These are phyloP conservation scores for Cystofilobasidium ferigula DNA, from an alignment of 768 basidiomycete species.

Conservation along the genomic window DNA sequence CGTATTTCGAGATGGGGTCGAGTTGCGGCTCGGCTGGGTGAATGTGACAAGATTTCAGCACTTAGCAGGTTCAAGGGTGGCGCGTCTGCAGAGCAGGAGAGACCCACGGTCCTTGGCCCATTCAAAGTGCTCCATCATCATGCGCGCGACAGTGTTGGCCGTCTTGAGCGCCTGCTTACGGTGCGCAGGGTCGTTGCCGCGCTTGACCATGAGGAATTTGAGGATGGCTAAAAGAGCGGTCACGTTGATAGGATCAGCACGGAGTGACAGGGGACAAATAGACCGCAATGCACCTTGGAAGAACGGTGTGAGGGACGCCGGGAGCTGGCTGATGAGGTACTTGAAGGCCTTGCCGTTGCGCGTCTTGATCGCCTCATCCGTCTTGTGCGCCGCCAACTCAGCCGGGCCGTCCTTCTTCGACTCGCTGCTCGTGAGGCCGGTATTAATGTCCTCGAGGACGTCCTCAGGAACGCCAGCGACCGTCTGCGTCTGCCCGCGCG, in stretches of 20 bases:
- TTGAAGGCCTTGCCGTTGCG: slow-evolving; percentile 64
- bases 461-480: slow-evolving; percentile 23
- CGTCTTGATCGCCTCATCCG: slow-evolving; percentile 6
- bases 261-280: not conserved
- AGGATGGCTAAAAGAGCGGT: slow-evolving; percentile 52
- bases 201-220: slow-evolving; percentile 64
- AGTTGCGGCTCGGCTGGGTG: not conserved
- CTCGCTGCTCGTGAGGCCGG: not conserved
- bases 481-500: slow-evolving; percentile 18
- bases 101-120: slow-evolving; percentile 48
- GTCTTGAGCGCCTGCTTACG: slow-evolving; percentile 65
- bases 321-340: slow-evolving; percentile 67
- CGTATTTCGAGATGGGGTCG: slow-evolving; percentile 12
- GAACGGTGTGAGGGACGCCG: slow-evolving; percentile 63
- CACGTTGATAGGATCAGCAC: slow-evolving; percentile 9
- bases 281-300: slow-evolving; percentile 58
- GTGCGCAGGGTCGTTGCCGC: slow-evolving; percentile 51
- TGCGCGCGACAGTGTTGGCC: slow-evolving; percentile 56
- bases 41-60: not conserved
- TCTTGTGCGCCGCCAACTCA: not conserved
- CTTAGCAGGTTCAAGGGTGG: not conserved
- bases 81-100: not conserved
- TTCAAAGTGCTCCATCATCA: slow-evolving; percentile 61
- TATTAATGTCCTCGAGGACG: slow-evolving; percentile 20
- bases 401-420: not conserved